Base-by-base conservation (phyloP, 371 early-diverging fungal species). In the Mucor sp. region DNA sequence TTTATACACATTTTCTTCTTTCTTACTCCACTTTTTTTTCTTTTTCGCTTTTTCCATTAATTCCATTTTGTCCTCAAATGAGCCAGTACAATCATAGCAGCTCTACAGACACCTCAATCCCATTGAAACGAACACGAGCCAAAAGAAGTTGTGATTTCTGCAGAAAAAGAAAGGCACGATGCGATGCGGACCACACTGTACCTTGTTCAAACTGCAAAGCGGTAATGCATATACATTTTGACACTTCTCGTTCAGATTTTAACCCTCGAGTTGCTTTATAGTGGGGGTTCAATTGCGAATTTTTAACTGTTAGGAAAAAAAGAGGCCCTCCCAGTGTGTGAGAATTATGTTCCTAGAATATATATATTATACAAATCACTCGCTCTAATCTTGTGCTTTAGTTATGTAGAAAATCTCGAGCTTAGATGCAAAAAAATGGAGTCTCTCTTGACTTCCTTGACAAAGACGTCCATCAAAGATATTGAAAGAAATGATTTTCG, bases 61-160 rank as follows among this genome's bases (percentile, higher is more conserved):
- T 50, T 66, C 67, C 30, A 23, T 50, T 50, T 23, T 50, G 25
- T 23, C 25, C 8, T 7, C 21, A 50, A 25, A 50, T 50, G 50
- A 50, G 50, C 23, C 50, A 50, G 63, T 43, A 72, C 43, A 53
- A 53, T 27, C 19, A 59, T 23, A 63, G 48, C 37, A 60, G 47
- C 21, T 25, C 65, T 14, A 39, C 65, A 7, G 48, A 60, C 12
- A 21, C 69, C 23, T 25, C 59, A 15, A 67, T 67, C 35, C 75
- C 73, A 27, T 58, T 81, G 19, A 84, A 84, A 66, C 66, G 84
- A 21, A 81, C 82, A 25, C 70, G 84, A 37, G 84, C 84, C 4
- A 84, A 84, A 71, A 63, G 84, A 19, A 84, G 84, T 55, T 84
- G 84, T 69, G 84, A 84, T 63, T 81, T 81, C 66, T 84, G 84